Conservation (phyloP, 352 stramenopile genomes). For the Phytophthora macrochlamydospora region DNA sequence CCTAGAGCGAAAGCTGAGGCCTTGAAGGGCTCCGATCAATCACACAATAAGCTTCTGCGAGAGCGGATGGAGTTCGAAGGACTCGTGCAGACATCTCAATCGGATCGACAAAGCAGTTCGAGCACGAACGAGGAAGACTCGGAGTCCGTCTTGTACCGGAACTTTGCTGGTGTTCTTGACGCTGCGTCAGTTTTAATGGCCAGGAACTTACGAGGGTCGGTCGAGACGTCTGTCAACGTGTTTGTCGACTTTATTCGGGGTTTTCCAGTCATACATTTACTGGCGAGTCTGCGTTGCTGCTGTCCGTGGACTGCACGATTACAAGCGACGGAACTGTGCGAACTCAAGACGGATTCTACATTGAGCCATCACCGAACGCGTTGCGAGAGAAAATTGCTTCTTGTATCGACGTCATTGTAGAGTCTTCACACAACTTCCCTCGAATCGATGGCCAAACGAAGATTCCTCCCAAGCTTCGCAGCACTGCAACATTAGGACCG, state of each 20-base stretch:
- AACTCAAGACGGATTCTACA: constrained; percentile 52
- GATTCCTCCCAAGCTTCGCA: constrained; percentile 67
- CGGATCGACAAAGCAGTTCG: constrained; percentile 12
- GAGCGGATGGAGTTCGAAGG: constrained; percentile 66
- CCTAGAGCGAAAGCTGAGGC: constrained; percentile 23
- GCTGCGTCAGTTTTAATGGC: constrained; percentile 91
- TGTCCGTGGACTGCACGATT: constrained; percentile 59
- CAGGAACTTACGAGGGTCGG: constrained; percentile 82
- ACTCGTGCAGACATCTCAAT: constrained; percentile 24
- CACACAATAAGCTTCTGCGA: constrained; percentile 42
- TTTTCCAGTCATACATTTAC: constrained; percentile 61
- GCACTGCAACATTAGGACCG: constrained; percentile 68
- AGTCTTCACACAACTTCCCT: constrained; percentile 88
- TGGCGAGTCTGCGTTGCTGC: constrained; percentile 63
- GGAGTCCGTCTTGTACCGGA: constrained; percentile 49
- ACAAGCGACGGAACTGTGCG: constrained; percentile 18
- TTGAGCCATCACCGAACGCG: constrained; percentile 58
- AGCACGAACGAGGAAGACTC: constrained; percentile 34
- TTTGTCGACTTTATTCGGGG: constrained; percentile 81
- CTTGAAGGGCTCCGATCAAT: constrained; percentile 19
- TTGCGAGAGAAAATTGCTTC: constrained; percentile 69
- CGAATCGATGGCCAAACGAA: constrained; percentile 87
- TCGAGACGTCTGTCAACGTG: constrained; percentile 80
- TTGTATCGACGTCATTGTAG: constrained; percentile 75
- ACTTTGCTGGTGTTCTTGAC: constrained; percentile 78